Evolutionary conservation across 352 stramenopile species (phyloP).

Genomic region (Aphanomyces cochlioides): DNA sequence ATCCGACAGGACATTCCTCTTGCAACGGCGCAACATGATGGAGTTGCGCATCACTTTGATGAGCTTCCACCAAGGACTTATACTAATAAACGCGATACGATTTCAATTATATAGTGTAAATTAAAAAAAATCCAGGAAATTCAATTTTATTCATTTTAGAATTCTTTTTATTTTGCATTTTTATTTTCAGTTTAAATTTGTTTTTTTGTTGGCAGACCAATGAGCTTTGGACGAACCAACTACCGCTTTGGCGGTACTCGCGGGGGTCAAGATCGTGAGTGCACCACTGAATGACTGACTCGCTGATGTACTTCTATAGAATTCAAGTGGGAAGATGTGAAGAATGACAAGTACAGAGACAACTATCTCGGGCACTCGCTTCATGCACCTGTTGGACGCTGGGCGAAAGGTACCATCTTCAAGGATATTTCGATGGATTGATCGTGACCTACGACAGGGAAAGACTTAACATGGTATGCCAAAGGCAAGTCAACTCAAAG

Average conservation of each 20-base stretch:
- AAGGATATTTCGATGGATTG: neutral
- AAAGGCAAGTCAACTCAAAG: constrained; percentile 62
- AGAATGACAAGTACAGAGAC: constrained; percentile 90
- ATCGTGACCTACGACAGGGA: constrained; percentile 38
- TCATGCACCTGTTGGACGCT: constrained; percentile 81
- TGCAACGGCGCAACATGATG: too few species aligned
- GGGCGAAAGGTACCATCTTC: constrained; percentile 59
- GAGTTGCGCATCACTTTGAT: too few species aligned
- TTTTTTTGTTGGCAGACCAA: constrained; percentile 24
- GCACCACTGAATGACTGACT: neutral
- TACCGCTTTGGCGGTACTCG: constrained; percentile 84
- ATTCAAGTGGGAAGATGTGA: constrained; percentile 93
- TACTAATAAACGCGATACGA: too few species aligned
- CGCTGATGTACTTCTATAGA: constrained; percentile 38
- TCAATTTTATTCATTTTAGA: too few species aligned
- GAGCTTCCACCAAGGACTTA: too few species aligned
- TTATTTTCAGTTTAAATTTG: too few species aligned
- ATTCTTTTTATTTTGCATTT: too few species aligned
- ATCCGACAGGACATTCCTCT: too few species aligned
- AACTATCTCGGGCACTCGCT: constrained; percentile 89
- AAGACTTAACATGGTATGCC: constrained; percentile 88
- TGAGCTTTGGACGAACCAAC: constrained; percentile 84
- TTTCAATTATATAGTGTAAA: too few species aligned
- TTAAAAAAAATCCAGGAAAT: too few species aligned
- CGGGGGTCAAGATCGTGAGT: constrained; percentile 80